Percentiles rank a stretch among this genome's conserved stretches.
phyloP scores from a whole-genome alignment of 2,329 filamentous ascomycete genomes.

The Byssoonygena ceratinophila region DNA sequence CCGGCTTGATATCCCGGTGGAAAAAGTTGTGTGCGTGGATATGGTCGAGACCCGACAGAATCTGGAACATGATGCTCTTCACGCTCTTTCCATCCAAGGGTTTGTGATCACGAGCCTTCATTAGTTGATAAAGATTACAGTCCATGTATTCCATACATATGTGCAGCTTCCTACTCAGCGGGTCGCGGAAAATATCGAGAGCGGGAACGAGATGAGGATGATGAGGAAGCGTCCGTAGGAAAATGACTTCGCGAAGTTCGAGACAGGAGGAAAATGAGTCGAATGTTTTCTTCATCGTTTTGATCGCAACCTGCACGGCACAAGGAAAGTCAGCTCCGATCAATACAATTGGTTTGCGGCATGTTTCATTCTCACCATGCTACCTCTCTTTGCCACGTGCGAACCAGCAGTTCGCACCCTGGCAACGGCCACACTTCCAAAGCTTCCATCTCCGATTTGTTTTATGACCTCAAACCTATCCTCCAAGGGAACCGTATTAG shows the following conservation, averaged over 20 bases:
- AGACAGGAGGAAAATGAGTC: conserved; percentile 83
- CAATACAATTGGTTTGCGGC: not conserved
- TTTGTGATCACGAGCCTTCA: conserved; percentile 97
- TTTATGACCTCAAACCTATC: conserved; percentile 96
- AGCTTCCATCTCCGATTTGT: conserved; percentile 97
- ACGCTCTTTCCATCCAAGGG: conserved; percentile 79
- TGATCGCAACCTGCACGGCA: conserved; percentile 72
- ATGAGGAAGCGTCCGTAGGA: conserved; percentile 74
- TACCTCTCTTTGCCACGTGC: conserved; percentile 77
- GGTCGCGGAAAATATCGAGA: conserved; percentile 95
- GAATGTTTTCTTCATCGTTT: conserved; percentile 99
- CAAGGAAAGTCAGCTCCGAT: not conserved
- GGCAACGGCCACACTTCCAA: conserved; percentile 87
- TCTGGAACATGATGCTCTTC: conserved; percentile 96
- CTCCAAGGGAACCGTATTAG: conserved; percentile 52
- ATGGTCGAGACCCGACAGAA: conserved; percentile 89
- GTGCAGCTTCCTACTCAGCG: conserved; percentile 89
- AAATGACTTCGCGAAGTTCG: conserved; percentile 93
- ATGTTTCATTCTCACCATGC: conserved; percentile 57
- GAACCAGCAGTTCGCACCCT: conserved; percentile 84
- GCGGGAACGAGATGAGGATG: conserved; percentile 94
- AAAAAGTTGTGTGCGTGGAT: conserved; percentile 97
- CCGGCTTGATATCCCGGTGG: conserved; percentile 97
- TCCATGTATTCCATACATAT: conserved; percentile 99
- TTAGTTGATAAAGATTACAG: conserved; percentile 94